Percentiles rank a stretch among this genome's conserved stretches.
Conservation (phyloP, 768 basidiomycete genomes). For the Pulveroboletus sp. region DNA sequence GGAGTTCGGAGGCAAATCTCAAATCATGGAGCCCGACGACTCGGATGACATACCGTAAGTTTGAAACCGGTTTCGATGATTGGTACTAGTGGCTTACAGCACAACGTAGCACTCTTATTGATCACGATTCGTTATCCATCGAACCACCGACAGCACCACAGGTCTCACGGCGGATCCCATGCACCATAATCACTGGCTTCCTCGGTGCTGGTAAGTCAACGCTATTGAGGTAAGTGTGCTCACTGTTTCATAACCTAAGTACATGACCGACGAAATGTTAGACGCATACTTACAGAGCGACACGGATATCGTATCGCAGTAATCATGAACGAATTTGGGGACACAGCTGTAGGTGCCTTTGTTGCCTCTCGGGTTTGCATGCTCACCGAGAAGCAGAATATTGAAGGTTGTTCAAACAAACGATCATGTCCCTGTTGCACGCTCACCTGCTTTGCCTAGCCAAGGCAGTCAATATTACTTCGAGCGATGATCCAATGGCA, state of each 20-base stretch:
- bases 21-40: slow-evolving; percentile 49
- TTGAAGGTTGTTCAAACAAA: slow-evolving; percentile 63
- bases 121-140: slow-evolving; percentile 12
- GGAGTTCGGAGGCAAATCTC: slow-evolving; percentile 25
- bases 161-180: slow-evolving; percentile 53
- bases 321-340: slow-evolving; percentile 98
- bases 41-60: slow-evolving; percentile 60
- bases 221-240: slow-evolving; percentile 57
- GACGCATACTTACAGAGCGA: slow-evolving; percentile 84
- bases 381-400: slow-evolving; percentile 54
- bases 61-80: slow-evolving; percentile 6
- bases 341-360: slow-evolving; percentile 68
- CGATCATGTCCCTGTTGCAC: background rate
- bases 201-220: slow-evolving; percentile 95
- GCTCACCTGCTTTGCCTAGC: slow-evolving; percentile 42
- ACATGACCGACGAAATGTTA: slow-evolving; percentile 24
- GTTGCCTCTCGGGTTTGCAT: slow-evolving; percentile 9
- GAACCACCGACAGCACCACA: slow-evolving; percentile 1
- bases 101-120: slow-evolving; percentile 30
- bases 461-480: slow-evolving; percentile 80
- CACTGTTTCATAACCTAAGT: background rate
- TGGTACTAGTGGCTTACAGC: slow-evolving; percentile 8
- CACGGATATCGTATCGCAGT: slow-evolving; percentile 97
- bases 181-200: slow-evolving; percentile 94
- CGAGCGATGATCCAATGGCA: slow-evolving; percentile 55